Evolutionary conservation across 805 yeast genomes (phyloP), one percentile per base, ranked within the genome.

Genomic region (Suhomyces kilbournensis): DNA sequence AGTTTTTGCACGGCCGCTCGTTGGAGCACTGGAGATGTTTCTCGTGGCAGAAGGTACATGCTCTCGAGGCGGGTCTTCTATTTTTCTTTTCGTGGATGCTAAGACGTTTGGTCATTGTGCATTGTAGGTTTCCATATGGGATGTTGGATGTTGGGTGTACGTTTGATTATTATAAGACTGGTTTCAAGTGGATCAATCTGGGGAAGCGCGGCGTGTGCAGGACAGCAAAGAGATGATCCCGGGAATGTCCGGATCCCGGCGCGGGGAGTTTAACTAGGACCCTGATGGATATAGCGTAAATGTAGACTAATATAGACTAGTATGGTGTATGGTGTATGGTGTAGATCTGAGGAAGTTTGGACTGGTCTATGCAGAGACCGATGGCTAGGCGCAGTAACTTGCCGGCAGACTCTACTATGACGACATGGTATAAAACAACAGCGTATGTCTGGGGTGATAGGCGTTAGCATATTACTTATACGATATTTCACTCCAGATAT

Each of bases 21-120:
- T 79, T 70, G 55, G 86, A 88, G 65, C 93, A 87, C 59, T 86
- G 92, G 12, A 87, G 72, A 60, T 86, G 94, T 57, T 87, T 87
- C 23, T 76, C 68, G 62, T 86, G 90, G 65, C 93, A 87, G 62
- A 85, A 85, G 17, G 76, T 76, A 61, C 94, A 87, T 1, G 93
- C 94, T 45, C 86, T 76, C 7, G 81, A 70, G 1, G 86, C 83
- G 4, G 91, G 90, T 56, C 76, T 81, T 44, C 93, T 67, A 38
- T 67, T 70, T 42, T 69, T 71, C 62, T 82, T 85, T 58, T 84
- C 79, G 49, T 76, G 79, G 10, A 68, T 66, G 1, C 85, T 75
- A 22, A 86, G 78, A 56, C 75, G 78, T 63, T 82, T 84, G 0
- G 92, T 86, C 91, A 86, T 86, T 46, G 22, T 46, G 15, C 47